Evolutionary conservation across 208 protist species (phyloP).

Genomic region (Crithidia sp.): DNA sequence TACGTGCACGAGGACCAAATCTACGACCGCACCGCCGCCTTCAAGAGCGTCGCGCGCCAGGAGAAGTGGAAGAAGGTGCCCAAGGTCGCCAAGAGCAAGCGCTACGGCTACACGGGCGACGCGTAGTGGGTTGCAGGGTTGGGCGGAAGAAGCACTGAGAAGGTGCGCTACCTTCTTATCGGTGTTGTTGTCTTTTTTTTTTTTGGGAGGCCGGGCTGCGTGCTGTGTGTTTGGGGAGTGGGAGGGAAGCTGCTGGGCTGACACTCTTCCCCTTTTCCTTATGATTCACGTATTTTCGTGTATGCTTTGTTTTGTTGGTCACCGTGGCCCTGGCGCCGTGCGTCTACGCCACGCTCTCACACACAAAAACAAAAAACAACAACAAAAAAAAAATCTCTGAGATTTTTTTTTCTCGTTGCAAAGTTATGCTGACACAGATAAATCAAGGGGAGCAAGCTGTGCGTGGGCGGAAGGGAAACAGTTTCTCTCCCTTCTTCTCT

Average conservation of each 20-base stretch:
- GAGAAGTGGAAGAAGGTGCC: constrained; percentile 90
- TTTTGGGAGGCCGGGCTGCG: not conserved
- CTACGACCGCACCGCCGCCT: constrained; percentile 78
- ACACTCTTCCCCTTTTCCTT: no score
- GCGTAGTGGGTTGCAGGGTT: constrained; percentile 26
- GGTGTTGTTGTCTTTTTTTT: not conserved
- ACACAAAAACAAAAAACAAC: not conserved
- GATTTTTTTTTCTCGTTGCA: not conserved
- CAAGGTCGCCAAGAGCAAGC: constrained; percentile 76
- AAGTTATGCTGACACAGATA: no score
- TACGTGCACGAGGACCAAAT: constrained; percentile 89
- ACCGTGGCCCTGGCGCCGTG: no score
- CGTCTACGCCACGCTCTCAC: not conserved
- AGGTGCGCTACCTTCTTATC: no score
- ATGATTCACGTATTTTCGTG: no score
- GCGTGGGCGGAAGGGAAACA: no score
- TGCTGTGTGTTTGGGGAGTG: no score
- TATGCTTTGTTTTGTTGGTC: not conserved
- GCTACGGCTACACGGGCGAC: constrained; percentile 81
- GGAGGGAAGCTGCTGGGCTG: no score
- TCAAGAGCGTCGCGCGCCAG: constrained; percentile 80
- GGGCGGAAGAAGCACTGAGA: no score
- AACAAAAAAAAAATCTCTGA: not conserved
- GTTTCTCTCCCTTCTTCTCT: no score
- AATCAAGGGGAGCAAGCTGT: no score